Percentiles rank a stretch among this genome's conserved stretches.
Conservation (phyloP, 768 basidiomycete species). For the Macrolepiota albuminosa region DNA sequence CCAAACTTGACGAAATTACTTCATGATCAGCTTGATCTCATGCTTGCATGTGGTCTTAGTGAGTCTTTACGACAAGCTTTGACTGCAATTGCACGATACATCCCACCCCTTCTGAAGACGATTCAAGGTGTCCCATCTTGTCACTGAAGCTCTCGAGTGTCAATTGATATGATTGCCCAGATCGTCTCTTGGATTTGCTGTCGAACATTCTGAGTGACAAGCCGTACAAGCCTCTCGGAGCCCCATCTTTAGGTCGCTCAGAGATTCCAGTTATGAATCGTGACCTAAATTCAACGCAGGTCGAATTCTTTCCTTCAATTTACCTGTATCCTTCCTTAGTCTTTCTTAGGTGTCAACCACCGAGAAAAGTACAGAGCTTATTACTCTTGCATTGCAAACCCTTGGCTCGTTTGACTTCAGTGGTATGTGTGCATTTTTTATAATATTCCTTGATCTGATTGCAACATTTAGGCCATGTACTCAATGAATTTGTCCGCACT, state of each 20-base stretch:
- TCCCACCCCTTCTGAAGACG: conserved; percentile 84
- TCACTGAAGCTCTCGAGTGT: background rate
- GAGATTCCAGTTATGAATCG: conserved; percentile 46
- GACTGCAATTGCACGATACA: conserved; percentile 77
- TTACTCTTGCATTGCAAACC: conserved; percentile 81
- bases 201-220: conserved; percentile 80
- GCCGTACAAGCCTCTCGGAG: conserved; percentile 83
- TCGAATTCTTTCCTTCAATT: conserved; percentile 11
- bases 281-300: conserved; percentile 51
- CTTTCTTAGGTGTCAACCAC: conserved; percentile 33
- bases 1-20: conserved; percentile 93
- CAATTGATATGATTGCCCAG: conserved; percentile 32
- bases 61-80: conserved; percentile 85
- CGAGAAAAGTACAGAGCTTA: conserved; percentile 62
- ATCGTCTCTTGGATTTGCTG: conserved; percentile 83
- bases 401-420: conserved; percentile 93
- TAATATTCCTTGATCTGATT: conserved; percentile 3
- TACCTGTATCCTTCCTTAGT: conserved; percentile 3
- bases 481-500: conserved; percentile 93
- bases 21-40: conserved; percentile 94
- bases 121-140: conserved; percentile 67
- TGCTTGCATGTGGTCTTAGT: conserved; percentile 92
- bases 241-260: conserved; percentile 58
- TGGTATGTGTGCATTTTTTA: conserved; percentile 39
- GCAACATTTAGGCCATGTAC: conserved; percentile 65